Base-by-base conservation (phyloP, 1,284 basidiomycete species). In the Waitea zeae region DNA sequence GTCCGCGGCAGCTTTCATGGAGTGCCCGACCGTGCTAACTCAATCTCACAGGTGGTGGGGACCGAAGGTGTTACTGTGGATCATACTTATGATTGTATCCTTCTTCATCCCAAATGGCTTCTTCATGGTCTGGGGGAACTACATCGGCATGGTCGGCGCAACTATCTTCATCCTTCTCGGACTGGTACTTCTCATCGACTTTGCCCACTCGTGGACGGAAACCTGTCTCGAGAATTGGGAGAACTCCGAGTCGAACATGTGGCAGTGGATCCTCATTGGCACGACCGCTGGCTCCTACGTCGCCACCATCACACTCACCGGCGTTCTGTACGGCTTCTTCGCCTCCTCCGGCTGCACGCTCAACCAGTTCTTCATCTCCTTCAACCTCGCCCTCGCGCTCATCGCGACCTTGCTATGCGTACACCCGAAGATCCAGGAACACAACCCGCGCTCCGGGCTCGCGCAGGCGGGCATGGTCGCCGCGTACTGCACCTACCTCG, bases 131-230 rank as follows among this genome's bases (percentile, higher is more conserved):
- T 96, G 77, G 88, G 92, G 90, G 33, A 92, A 93, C 47, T 96
- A 93, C 50, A 59, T 93, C 42, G 67, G 90, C 17, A 70, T 96
- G 31, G 72, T 96, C 41, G 89, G 95, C 29, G 88, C 92, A 1
- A 86, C 82, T 3, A 55, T 90, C 40, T 99, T 99, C 61, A 96
- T 99, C 51, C 72, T 93, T 35, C 78, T 98, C 43, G 95, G 95
- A 30, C 78, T 98, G 26, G 88, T 99, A 38, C 77, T 99, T 29
- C 76, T 99, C 38, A 86, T 99, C 55, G 93, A 99, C 63, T 97
- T 98, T 52, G 95, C 93, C 0, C 95, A 99, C 51, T 83, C 88
- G 2, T 98, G 90, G 90, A 89, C 89, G 20, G 93, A 98, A 57
- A 92, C 79, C 11, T 97, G 93, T 50, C 70, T 97, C 34, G 82